These are phyloP conservation scores for Fragilaria crotonensis DNA, from an alignment of 108 stramenopile genomes.

Conservation along the genomic window DNA sequence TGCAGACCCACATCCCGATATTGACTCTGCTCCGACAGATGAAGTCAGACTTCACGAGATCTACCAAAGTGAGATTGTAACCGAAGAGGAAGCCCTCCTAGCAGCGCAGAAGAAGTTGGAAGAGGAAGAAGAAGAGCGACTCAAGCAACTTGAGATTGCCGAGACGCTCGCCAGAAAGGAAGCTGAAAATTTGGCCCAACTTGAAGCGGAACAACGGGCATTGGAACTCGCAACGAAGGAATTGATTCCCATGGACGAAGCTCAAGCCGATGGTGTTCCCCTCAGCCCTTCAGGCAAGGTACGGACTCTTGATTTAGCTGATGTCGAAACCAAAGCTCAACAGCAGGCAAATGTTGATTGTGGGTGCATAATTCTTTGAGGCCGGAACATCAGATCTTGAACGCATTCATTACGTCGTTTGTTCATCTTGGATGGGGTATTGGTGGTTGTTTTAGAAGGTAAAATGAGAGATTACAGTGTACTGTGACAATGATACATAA, in stretches of 20 bases:
- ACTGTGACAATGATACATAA: too few species aligned
- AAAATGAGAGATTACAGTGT: too few species aligned
- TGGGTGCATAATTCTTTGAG: neutral
- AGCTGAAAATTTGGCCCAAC: neutral
- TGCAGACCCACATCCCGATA: neutral
- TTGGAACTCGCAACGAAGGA: neutral
- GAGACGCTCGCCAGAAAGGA: neutral
- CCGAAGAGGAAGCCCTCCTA: too few species aligned
- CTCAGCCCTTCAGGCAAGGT: neutral
- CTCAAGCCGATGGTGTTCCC: neutral
- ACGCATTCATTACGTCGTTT: too few species aligned
- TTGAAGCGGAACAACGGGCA: neutral
- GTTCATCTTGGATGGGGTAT: too few species aligned
- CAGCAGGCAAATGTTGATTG: neutral
- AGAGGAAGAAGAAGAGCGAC: neutral
- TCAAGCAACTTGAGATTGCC: neutral
- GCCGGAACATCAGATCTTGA: too few species aligned
- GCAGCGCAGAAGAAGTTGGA: neutral
- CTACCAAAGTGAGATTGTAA: neutral
- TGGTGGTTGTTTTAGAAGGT: too few species aligned
- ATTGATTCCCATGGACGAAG: neutral
- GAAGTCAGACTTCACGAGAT: neutral
- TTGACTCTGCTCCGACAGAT: constrained; percentile 3
- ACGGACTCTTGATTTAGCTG: neutral
- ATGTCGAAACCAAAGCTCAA: neutral